Evolutionary conservation across 345 rosid species (phyloP), one percentile per base, ranked within the genome.

Genomic region (Turritis glabra): DNA sequence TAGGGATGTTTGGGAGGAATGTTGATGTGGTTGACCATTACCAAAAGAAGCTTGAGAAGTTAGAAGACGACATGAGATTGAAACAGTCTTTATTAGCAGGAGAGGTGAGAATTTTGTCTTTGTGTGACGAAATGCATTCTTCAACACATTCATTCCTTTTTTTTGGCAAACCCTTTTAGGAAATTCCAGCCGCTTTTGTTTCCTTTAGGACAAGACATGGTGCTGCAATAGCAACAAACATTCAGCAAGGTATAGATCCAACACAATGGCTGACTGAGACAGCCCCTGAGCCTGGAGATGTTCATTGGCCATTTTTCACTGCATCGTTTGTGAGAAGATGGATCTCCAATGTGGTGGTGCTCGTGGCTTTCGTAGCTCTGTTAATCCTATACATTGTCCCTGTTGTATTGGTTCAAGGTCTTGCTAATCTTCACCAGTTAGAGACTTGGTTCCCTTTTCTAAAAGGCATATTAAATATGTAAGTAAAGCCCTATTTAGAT

Each of bases 301-400:
- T 91, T 74, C 86, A 93, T 51, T 93, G 98, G 97, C 84, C 94
- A 40, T 89, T 89, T 84, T 93, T 93, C 84, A 88, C 98, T 12
- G 75, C 94, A 50, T 89, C 96, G 13, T 91, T 87, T 75, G 75
- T 88, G 68, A 83, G 65, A 80, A 87, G 87, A 88, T 91, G 97
- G 97, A 81, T 88, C 71, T 84, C 73, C 71, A 85, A 82, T 70
- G 75, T 89, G 62, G 83, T 74, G 58, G 96, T 82, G n/a, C 68
- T 76, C 51, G 80, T 82, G 47, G 85, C 90, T 21, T 91, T 32
- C 67, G 38, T 81, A 47, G 81, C 87, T 78, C 78, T 89, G n/a
- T 84, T 89, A 2, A 71, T 91, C 78, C 75, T 91, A 35, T 93
- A 88, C 81, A 59, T 93, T 82, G 25, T 85, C 62, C 97, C 98